phyloP scores from a whole-genome alignment of 805 yeast genomes.

The Nakazawaea wyomingensis region DNA sequence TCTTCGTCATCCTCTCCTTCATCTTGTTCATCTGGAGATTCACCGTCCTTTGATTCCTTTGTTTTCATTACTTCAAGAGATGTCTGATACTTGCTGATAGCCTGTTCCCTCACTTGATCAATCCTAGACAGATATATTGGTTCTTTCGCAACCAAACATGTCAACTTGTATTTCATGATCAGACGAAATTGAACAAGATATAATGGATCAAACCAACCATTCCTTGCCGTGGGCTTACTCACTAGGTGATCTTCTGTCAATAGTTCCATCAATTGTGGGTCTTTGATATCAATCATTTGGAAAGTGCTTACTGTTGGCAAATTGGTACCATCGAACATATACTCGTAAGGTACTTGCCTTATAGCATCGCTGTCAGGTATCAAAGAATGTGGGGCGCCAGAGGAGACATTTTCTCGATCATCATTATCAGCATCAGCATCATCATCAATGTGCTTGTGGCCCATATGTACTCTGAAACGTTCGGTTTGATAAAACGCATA shows the following conservation, averaged over 20 bases:
- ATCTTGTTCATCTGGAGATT: constrained; percentile 15
- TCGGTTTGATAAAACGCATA: constrained; percentile 78
- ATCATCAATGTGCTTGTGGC: constrained; percentile 19
- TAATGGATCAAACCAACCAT: constrained; percentile 75
- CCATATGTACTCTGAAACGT: constrained; percentile 53
- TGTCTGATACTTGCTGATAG: constrained; percentile 25
- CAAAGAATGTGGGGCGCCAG: no score
- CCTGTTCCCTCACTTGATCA: constrained; percentile 37
- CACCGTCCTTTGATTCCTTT: no score
- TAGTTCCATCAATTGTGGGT: constrained; percentile 49
- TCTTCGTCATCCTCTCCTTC: constrained; percentile 31
- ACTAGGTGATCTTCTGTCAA: constrained; percentile 34
- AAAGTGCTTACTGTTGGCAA: constrained; percentile 67
- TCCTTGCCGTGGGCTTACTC: constrained; percentile 46
- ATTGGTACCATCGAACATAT: constrained; percentile 66
- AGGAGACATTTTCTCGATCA: constrained; percentile 19
- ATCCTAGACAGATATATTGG: constrained; percentile 37
- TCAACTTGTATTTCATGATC: constrained; percentile 67
- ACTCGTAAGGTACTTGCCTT: constrained; percentile 34
- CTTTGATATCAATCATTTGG: constrained; percentile 75
- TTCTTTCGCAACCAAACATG: constrained; percentile 50
- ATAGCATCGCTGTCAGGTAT: constrained; percentile 2
- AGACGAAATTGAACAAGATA: constrained; percentile 61
- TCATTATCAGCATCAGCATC: constrained; percentile 19
- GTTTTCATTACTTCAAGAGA: constrained; percentile 16